Evolutionary conservation across 1,284 basidiomycete genomes (phyloP).

Genomic region (Cutaneotrichosporon sp.): DNA sequence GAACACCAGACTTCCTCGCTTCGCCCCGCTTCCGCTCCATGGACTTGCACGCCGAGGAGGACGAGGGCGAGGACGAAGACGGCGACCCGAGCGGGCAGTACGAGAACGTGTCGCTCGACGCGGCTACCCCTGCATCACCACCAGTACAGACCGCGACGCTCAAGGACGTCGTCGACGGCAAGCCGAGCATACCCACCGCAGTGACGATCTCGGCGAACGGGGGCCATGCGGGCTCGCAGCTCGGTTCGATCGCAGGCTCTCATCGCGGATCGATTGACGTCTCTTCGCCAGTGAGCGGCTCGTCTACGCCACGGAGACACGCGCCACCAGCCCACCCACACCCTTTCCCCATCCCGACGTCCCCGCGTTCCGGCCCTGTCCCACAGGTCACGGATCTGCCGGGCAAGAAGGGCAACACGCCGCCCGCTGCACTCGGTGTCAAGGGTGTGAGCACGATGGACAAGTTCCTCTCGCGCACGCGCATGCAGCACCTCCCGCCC

Average conservation of each 20-base stretch:
- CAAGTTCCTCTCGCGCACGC: conserved; percentile 55
- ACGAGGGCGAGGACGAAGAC: conserved; percentile 17
- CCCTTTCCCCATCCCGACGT: conserved; percentile 40
- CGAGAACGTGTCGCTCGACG: conserved; percentile 40
- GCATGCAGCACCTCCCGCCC: conserved; percentile 79
- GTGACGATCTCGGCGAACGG: conserved; percentile 11
- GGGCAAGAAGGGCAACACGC: conserved; percentile 12
- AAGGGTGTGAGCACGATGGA: conserved; percentile 48
- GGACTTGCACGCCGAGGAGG: conserved; percentile 13
- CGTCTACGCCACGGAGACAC: conserved; percentile 31
- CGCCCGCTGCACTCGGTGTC: conserved; percentile 30
- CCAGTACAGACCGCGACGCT: background rate
- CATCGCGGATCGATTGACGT: background rate
- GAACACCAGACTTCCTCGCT: conserved; percentile 5
- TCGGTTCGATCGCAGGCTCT: background rate
- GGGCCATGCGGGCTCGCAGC: background rate
- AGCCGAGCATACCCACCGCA: background rate
- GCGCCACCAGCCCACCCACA: conserved; percentile 49
- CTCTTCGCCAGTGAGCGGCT: conserved; percentile 15
- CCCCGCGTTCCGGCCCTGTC: conserved; percentile 21
- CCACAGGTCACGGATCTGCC: conserved; percentile 19
- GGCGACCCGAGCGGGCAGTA: conserved; percentile 34
- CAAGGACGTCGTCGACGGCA: conserved; percentile 11
- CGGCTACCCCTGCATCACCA: background rate
- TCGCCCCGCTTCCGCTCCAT: conserved; percentile 16